Conservation (phyloP, 371 early-diverging fungal genomes). For the Mortierella sp. region DNA sequence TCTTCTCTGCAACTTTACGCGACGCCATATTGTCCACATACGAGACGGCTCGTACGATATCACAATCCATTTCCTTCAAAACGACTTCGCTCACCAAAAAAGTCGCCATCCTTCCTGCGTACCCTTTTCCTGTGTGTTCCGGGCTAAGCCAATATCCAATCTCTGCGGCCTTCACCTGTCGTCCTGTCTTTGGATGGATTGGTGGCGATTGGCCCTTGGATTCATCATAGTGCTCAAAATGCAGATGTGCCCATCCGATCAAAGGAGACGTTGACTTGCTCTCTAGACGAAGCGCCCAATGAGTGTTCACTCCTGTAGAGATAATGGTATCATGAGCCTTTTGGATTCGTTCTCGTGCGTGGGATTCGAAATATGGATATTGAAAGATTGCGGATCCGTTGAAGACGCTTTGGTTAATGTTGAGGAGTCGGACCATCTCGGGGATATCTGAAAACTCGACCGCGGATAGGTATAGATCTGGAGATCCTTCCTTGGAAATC, state of each 20-base stretch:
- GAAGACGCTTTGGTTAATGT: constrained; percentile 42
- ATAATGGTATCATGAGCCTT: constrained; percentile 17
- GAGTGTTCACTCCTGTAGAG: constrained; percentile 26
- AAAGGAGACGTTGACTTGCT: constrained; percentile 3
- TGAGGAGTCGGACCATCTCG: constrained; percentile 44
- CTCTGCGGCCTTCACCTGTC: constrained; percentile 23
- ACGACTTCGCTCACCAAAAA: constrained; percentile 32
- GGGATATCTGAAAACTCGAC: constrained; percentile 36
- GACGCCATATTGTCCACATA: constrained; percentile 30
- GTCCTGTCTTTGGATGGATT: constrained; percentile 19
- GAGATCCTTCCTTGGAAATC: constrained; percentile 7
- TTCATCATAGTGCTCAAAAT: constrained; percentile 29
- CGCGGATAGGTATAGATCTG: constrained; percentile 21
- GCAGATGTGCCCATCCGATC: constrained; percentile 43
- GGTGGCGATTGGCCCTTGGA: constrained; percentile 7
- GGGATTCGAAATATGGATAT: constrained; percentile 41
- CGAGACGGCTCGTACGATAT: constrained; percentile 40
- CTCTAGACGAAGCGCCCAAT: constrained; percentile 26
- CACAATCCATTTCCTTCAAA: constrained; percentile 30
- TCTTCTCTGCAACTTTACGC: constrained; percentile 22
- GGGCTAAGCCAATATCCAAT: constrained; percentile 50
- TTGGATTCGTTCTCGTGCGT: constrained; percentile 32
- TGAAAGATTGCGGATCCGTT: constrained; percentile 38
- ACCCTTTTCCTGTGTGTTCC: constrained; percentile 33
- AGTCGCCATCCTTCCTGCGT: constrained; percentile 22